Conservation (phyloP, 106 monocot species). For the Phalaenopsis equestris region DNA sequence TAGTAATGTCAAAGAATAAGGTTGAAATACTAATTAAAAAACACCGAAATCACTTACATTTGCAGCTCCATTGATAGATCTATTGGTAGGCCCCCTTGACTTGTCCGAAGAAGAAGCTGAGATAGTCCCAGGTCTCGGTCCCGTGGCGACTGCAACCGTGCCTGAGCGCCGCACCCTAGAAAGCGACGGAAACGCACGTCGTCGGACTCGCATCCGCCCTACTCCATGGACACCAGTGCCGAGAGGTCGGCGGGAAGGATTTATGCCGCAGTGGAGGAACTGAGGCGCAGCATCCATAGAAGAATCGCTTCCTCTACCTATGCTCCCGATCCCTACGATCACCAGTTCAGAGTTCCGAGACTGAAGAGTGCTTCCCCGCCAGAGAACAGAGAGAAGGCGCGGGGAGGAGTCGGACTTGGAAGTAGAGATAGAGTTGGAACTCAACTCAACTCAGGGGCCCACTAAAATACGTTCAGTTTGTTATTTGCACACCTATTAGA, state of each 20-base stretch:
- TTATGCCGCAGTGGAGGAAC: slow-evolving; percentile 41
- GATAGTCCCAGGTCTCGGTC: slow-evolving; percentile 22
- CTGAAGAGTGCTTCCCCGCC: too few relatives aligned
- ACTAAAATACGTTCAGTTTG: too few relatives aligned
- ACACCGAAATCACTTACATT: slow-evolving; percentile 4
- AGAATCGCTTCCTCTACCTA: not conserved
- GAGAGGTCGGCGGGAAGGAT: slow-evolving; percentile 20
- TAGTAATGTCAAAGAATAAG: slow-evolving; percentile 1
- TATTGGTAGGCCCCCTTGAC: slow-evolving; percentile 16
- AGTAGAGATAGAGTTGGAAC: too few relatives aligned
- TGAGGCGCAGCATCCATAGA: slow-evolving; percentile 44
- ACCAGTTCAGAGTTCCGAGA: not conserved
- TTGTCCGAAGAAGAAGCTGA: slow-evolving; percentile 4
- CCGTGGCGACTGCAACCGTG: slow-evolving; percentile 53
- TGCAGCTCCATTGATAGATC: slow-evolving; percentile 3
- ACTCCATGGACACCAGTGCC: not conserved
- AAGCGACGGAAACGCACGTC: slow-evolving; percentile 5
- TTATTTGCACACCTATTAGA: too few relatives aligned
- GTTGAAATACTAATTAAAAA: not conserved
- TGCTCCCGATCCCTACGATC: not conserved
- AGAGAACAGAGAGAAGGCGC: too few relatives aligned
- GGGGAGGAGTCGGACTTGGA: too few relatives aligned
- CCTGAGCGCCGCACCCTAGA: slow-evolving; percentile 7
- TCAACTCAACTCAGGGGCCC: too few relatives aligned
- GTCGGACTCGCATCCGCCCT: slow-evolving; percentile 1